These are phyloP conservation scores for Cryptosporidium sp. DNA, from an alignment of 169 alveolate species.

Conservation along the genomic window DNA sequence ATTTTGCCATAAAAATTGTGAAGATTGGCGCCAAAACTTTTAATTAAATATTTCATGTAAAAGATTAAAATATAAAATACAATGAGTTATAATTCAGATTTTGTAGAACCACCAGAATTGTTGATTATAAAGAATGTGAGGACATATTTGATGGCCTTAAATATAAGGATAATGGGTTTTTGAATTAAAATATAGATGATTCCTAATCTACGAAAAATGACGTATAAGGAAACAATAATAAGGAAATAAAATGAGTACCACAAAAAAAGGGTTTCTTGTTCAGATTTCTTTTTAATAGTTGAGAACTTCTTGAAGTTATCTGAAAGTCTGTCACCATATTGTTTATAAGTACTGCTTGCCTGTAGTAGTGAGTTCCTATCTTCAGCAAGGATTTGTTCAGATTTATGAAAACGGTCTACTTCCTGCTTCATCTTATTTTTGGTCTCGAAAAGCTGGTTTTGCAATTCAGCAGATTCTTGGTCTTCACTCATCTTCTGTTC, in stretches of 20 bases:
- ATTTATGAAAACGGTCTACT: slow-evolving; percentile 38
- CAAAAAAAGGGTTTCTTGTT: slow-evolving; percentile 25
- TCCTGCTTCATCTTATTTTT: slow-evolving; percentile 45
- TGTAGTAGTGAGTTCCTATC: neutral
- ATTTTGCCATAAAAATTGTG: neutral
- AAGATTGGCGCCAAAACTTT: neutral
- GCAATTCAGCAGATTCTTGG: slow-evolving; percentile 12
- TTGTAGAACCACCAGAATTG: neutral
- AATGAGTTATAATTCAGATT: neutral
- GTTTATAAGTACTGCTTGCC: slow-evolving; percentile 9
- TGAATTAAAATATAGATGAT: slow-evolving; percentile 10
- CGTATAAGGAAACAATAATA: slow-evolving; percentile 8
- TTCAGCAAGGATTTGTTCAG: slow-evolving; percentile 38
- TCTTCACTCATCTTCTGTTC: slow-evolving; percentile 14
- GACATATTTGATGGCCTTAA: neutral
- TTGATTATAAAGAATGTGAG: neutral
- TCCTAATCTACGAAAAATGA: slow-evolving; percentile 52
- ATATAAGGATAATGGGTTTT: slow-evolving; percentile 28
- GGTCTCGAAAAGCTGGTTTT: slow-evolving; percentile 36
- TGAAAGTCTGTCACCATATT: slow-evolving; percentile 15
- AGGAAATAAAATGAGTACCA: slow-evolving; percentile 67
- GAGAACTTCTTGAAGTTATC: neutral
- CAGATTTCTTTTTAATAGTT: slow-evolving; percentile 11
- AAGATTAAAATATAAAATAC: neutral
- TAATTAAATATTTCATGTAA: neutral